Evolutionary conservation across 495 filamentous ascomycete genomes (phyloP), one percentile per base, ranked within the genome.

Genomic region (Pseudevernia furfuracea): DNA sequence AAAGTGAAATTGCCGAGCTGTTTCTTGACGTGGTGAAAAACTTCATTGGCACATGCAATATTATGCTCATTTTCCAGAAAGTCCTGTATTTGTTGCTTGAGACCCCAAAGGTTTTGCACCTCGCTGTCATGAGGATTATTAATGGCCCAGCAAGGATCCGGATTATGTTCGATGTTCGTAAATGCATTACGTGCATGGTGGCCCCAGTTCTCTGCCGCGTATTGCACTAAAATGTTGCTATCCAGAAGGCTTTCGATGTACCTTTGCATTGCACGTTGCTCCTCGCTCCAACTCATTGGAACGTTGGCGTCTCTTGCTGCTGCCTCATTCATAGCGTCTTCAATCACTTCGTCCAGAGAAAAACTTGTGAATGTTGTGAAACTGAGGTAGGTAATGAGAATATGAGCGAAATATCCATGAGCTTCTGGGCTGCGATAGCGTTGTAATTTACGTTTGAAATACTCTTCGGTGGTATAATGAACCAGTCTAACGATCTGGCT

Each of bases 401-500:
- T 41, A 28, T 21, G 0, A 10, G 57, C 57, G 25, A 58, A 36
- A 14, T 39, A 17, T 2, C 19, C n/a, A 28, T 37, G 57, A 39
- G 57, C 34, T 39, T 58, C 57, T 25, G 57, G 12, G 17, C 12
- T 52, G 0, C 46, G 23, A 28, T 52, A 52, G 1, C n/a, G 46
- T 15, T 38, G 12, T n/a, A 6, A 5, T 7, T 58, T 58, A 17
- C 66, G 68, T 55, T 78, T 70, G 43, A 84, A 79, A 70, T 80
- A 84, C 60, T 82, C 76, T 59, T 83, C 75, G 0, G 78, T 72
- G 7, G 80, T 83, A 60, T 79, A 79, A 68, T 83, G 81, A 23
- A 80, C 75, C 23, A 84, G 69, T 23, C 78, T 77, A 58, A 83
- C 72, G 37, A 79, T 71, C 15, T 64, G 23, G 61, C 74, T 82